Conservation (phyloP, 1,139 yeast species). For the Fermentozyma sake region DNA sequence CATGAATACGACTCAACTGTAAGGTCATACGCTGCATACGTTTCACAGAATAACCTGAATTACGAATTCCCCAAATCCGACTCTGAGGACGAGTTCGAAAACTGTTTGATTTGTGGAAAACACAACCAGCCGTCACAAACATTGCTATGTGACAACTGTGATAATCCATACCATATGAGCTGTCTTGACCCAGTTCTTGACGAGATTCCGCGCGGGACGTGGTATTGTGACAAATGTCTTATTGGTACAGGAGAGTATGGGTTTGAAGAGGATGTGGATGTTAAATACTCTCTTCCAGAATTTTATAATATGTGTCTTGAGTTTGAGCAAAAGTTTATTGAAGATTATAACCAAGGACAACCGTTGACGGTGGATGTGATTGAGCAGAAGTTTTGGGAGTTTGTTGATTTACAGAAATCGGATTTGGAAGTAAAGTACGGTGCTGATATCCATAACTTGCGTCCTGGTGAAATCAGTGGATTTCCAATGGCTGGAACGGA, state of each 20-base stretch:
- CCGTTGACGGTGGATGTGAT: slow-evolving; percentile 37
- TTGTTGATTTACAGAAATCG: slow-evolving; percentile 42
- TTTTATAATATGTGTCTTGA: slow-evolving; percentile 57
- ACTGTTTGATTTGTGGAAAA: slow-evolving; percentile 52
- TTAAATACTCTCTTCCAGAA: slow-evolving; percentile 54
- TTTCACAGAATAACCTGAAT: slow-evolving; percentile 19
- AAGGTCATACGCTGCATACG: slow-evolving; percentile 42
- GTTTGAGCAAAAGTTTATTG: slow-evolving; percentile 40
- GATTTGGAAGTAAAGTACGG: slow-evolving; percentile 64
- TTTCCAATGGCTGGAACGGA: slow-evolving; percentile 49
- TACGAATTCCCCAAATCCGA: slow-evolving; percentile 15
- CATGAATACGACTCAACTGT: slow-evolving; percentile 32
- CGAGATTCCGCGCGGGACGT: slow-evolving; percentile 50
- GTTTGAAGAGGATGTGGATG: slow-evolving; percentile 64
- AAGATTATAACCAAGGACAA: slow-evolving; percentile 21
- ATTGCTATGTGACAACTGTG: slow-evolving; percentile 71
- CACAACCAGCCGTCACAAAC: slow-evolving; percentile 48
- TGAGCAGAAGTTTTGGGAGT: slow-evolving; percentile 61
- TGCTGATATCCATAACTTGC: slow-evolving; percentile 66
- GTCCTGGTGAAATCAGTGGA: slow-evolving; percentile 63
- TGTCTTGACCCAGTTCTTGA: slow-evolving; percentile 56
- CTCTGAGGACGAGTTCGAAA: slow-evolving; percentile 22
- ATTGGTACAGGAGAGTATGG: slow-evolving; percentile 89
- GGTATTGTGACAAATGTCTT: slow-evolving; percentile 83
- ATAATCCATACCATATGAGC: slow-evolving; percentile 57